These are phyloP conservation scores for Eleusine coracana DNA, from an alignment of 176 grass and related monocot genomes.

Conservation along the genomic window DNA sequence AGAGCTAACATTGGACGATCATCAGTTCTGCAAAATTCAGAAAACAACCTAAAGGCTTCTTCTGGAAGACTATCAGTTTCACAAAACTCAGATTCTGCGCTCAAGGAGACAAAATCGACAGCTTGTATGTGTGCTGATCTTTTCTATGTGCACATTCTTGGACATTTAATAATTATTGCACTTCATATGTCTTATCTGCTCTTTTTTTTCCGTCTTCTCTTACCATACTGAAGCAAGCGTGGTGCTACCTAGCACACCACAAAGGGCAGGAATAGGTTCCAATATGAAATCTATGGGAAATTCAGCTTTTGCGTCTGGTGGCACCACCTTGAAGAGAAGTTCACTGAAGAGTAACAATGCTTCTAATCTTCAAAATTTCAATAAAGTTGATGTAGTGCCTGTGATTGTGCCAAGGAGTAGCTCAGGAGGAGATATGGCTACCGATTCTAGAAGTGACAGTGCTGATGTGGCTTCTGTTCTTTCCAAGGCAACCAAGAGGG, in stretches of 20 bases:
- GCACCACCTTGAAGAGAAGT: slow-evolving; percentile 69
- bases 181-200: slow-evolving; percentile 33
- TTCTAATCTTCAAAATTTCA: slow-evolving; percentile 62
- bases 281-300: slow-evolving; percentile 57
- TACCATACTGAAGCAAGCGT: slow-evolving; percentile 61
- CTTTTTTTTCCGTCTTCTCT: slow-evolving; percentile 40
- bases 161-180: slow-evolving; percentile 32
- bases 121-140: slow-evolving; percentile 58
- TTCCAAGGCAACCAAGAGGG: slow-evolving; percentile 51
- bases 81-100: slow-evolving; percentile 71
- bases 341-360: slow-evolving; percentile 59
- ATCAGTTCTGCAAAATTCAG: slow-evolving; percentile 82
- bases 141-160: slow-evolving; percentile 35
- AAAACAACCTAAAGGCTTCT: slow-evolving; percentile 68
- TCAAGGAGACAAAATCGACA: slow-evolving; percentile 74
- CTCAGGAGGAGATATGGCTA: slow-evolving; percentile 63
- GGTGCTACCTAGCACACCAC: slow-evolving; percentile 66
- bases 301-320: slow-evolving; percentile 53
- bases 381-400: slow-evolving; percentile 64
- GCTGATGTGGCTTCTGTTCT: slow-evolving; percentile 51
- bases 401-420: slow-evolving; percentile 86
- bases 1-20: slow-evolving; percentile 69
- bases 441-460: slow-evolving; percentile 67
- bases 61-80: slow-evolving; percentile 63
- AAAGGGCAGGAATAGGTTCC: slow-evolving; percentile 61